Conservation (phyloP, 2,329 filamentous ascomycete species). For the Cladosporium velox region DNA sequence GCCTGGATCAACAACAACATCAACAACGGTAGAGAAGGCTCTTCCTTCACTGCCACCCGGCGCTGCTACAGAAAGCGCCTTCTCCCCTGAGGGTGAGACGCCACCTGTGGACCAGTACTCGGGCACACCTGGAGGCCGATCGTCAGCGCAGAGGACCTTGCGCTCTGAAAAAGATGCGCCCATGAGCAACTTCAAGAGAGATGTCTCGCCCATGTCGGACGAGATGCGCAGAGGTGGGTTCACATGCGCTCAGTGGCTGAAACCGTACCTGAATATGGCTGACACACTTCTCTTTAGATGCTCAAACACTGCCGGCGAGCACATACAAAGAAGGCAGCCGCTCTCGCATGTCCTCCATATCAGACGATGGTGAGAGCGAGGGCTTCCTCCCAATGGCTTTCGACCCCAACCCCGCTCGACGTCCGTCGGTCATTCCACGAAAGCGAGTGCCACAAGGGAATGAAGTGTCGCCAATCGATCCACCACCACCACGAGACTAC, state of each 20-base stretch:
- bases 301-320: conserved; percentile 70
- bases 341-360: conserved; percentile 64
- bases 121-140: conserved; percentile 69
- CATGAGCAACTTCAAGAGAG: conserved; percentile 32
- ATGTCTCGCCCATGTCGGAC: conserved; percentile 41
- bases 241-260: conserved; percentile 30
- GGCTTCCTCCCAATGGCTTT: conserved; percentile 55
- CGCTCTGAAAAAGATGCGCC: conserved; percentile 33
- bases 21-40: conserved; percentile 72
- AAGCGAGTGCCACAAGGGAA: conserved; percentile 30
- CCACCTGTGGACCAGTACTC: conserved; percentile 63
- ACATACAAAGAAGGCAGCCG: conserved; percentile 78
- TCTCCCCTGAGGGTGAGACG: conserved; percentile 58
- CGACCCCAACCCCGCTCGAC: conserved; percentile 47
- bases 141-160: conserved; percentile 48
- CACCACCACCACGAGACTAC: conserved; percentile 44
- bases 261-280: conserved; percentile 24
- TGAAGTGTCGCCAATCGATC: conserved; percentile 30
- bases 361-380: conserved; percentile 62
- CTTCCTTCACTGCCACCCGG: conserved; percentile 85
- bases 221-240: conserved; percentile 37
- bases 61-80: conserved; percentile 63
- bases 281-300: conserved; percentile 44
- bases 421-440: conserved; percentile 27
- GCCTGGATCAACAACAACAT: conserved; percentile 23